phyloP scores from a whole-genome alignment of 306 rosid species.

The Sicyos edulis region DNA sequence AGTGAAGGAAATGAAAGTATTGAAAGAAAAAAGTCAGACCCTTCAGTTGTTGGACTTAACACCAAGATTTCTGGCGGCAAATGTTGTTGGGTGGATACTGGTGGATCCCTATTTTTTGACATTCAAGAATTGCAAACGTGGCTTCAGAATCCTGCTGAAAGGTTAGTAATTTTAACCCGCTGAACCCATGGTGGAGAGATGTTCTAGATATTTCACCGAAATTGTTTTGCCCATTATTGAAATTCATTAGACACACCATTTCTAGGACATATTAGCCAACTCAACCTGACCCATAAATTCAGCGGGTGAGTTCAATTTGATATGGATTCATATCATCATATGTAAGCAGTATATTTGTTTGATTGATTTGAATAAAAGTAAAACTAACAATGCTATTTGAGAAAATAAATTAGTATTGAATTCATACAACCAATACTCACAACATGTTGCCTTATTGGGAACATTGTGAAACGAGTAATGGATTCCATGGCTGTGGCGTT shows the following conservation, averaged over 20 bases:
- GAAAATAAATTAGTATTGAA: background rate
- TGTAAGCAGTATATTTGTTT: background rate
- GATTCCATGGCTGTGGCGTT: background rate
- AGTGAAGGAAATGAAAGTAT: conserved; percentile 26
- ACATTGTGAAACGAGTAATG: background rate
- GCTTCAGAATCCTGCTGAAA: conserved; percentile 40
- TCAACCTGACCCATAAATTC: conserved; percentile 3
- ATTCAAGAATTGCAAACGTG: conserved; percentile 45
- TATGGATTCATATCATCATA: background rate
- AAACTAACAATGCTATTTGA: too few species aligned
- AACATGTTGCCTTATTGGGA: background rate
- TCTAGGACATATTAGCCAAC: conserved; percentile 5
- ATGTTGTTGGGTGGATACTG: conserved; percentile 91
- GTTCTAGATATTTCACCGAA: background rate
- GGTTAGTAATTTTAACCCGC: conserved; percentile 37
- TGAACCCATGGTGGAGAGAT: background rate
- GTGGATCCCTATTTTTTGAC: conserved; percentile 54
- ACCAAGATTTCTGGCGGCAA: conserved; percentile 50
- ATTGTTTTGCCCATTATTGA: background rate
- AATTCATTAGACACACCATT: background rate
- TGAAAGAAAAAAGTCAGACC: conserved; percentile 35
- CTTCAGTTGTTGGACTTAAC: conserved; percentile 38
- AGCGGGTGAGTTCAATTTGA: background rate
- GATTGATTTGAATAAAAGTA: too few species aligned
- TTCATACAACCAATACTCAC: background rate